Evolutionary conservation across 2,329 filamentous ascomycete species (phyloP).

Genomic region (Hyphodiscus sp.): DNA sequence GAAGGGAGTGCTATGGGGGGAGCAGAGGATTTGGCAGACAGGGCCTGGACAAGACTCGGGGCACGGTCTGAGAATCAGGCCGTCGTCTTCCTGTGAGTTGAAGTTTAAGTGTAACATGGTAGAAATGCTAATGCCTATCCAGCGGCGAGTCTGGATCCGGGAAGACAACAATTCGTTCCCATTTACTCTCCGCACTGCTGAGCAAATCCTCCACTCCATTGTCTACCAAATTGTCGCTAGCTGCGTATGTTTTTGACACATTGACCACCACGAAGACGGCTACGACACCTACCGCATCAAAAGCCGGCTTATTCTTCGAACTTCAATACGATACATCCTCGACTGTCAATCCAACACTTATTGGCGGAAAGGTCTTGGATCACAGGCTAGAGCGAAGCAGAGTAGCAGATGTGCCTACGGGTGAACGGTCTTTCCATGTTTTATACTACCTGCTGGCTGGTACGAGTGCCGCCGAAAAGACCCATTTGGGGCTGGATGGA

Average conservation of each 20-base stretch:
- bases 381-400: constrained; percentile 89
- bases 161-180: constrained; percentile 90
- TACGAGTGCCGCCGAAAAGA: constrained; percentile 83
- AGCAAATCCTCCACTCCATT: constrained; percentile 88
- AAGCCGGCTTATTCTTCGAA: constrained; percentile 91
- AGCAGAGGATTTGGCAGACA: constrained; percentile 83
- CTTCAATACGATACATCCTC: constrained; percentile 92
- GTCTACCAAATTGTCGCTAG: constrained; percentile 87
- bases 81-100: constrained; percentile 79
- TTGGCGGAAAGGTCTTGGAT: constrained; percentile 91
- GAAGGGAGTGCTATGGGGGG: constrained; percentile 89
- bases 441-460: constrained; percentile 93
- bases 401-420: constrained; percentile 85
- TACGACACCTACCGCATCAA: constrained; percentile 91
- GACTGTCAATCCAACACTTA: constrained; percentile 75
- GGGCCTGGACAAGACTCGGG: constrained; percentile 79
- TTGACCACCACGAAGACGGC: constrained; percentile 96
- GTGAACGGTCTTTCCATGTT: constrained; percentile 93
- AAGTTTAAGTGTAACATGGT: neutral
- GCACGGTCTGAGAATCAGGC: constrained; percentile 90
- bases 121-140: constrained; percentile 11
- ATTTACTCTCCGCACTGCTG: constrained; percentile 78
- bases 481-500: constrained; percentile 62
- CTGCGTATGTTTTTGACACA: constrained; percentile 91
- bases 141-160: constrained; percentile 95